Percentiles rank a stretch among this genome's conserved stretches.
Conservation (phyloP, 1,284 basidiomycete species). For the Ganoderma sinense region DNA sequence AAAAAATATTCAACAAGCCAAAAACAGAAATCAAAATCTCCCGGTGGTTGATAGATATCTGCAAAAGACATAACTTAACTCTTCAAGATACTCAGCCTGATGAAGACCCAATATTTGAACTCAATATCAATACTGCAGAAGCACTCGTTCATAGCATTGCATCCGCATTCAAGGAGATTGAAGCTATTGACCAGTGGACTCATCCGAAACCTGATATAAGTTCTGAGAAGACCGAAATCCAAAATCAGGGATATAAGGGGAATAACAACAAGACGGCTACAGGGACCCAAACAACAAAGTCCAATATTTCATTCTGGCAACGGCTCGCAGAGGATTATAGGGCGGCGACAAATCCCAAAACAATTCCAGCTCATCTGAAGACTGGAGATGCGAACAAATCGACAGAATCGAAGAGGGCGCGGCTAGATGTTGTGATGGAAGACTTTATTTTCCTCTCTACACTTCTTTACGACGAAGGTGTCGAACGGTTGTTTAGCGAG, state of each 20-base stretch:
- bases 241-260: too few relatives aligned
- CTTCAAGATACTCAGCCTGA: not conserved
- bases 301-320: too few relatives aligned
- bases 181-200: not conserved
- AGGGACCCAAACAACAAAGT: too few relatives aligned
- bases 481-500: not conserved
- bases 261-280: too few relatives aligned
- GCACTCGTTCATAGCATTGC: not conserved
- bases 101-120: not conserved
- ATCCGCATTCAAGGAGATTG: not conserved
- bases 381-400: too few relatives aligned
- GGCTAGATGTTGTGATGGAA: not conserved
- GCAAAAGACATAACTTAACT: not conserved
- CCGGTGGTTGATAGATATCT: not conserved
- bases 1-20: not conserved
- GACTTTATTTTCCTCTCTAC: not conserved
- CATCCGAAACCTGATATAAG: too few relatives aligned
- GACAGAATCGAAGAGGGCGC: too few relatives aligned
- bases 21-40: not conserved
- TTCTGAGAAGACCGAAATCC: too few relatives aligned
- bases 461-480: not conserved
- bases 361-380: too few relatives aligned
- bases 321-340: too few relatives aligned
- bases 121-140: not conserved
- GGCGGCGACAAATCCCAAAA: too few relatives aligned